A percentile compares a stretch with the other conserved stretches of the same genome.
These are phyloP conservation scores for Sphagnum contortum DNA, from an alignment of 225 moss, liverwort and hornwort genomes.

Conservation along the genomic window DNA sequence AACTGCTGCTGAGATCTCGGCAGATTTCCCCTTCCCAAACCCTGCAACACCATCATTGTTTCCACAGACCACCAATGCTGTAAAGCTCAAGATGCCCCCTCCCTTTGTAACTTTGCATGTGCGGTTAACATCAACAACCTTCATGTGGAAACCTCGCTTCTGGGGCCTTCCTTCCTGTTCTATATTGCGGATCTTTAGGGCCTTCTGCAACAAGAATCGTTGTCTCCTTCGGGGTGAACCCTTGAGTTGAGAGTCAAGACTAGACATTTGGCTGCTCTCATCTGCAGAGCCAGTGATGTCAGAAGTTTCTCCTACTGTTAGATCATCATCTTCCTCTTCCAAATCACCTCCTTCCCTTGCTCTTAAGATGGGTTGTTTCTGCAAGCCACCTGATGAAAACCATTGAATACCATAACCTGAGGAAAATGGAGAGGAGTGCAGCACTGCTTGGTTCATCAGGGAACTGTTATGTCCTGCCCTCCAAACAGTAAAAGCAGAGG, in stretches of 20 bases:
- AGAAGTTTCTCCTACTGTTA: constrained; percentile 12
- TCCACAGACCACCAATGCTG: constrained; percentile 83
- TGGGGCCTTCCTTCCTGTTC: constrained; percentile 59
- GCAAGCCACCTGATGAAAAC: constrained; percentile 13
- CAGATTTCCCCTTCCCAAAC: constrained; percentile 89
- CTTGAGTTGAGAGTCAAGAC: constrained; percentile 41
- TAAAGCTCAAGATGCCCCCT: constrained; percentile 74
- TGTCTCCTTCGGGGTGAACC: constrained; percentile 68
- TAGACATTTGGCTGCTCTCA: constrained; percentile 21
- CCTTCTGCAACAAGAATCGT: constrained; percentile 71
- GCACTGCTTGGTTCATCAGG: too few species aligned
- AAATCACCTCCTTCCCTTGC: constrained; percentile 33
- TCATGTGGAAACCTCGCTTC: constrained; percentile 75
- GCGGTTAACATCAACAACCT: constrained; percentile 86
- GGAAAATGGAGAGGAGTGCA: too few species aligned
- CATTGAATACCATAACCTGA: neutral
- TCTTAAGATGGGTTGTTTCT: constrained; percentile 39
- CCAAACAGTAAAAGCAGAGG: too few species aligned
- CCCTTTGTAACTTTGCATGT: constrained; percentile 98
- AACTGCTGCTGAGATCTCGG: constrained; percentile 72
- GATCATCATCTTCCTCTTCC: constrained; percentile 29
- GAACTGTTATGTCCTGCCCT: too few species aligned
- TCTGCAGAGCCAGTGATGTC: constrained; percentile 12
- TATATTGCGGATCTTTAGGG: constrained; percentile 60
- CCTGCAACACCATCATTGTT: constrained; percentile 84